Evolutionary conservation across 441 rosid genomes (phyloP), one percentile per base, ranked within the genome.

Genomic region (Eutrema salsugineum): DNA sequence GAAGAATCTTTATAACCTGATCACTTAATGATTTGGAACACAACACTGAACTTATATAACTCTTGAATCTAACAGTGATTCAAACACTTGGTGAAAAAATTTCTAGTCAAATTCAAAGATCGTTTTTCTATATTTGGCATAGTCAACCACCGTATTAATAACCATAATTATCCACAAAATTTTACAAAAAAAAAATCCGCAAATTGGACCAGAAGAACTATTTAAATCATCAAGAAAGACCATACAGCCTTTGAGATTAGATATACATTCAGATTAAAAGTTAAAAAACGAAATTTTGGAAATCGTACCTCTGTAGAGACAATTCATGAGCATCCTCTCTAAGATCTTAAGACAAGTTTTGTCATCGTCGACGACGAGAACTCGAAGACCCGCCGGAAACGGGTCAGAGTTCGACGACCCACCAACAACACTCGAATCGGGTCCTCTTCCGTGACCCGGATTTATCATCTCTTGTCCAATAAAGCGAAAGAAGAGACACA

Each of bases 311-410:
- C 88, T 86, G 68, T 94, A 94, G 44, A 69, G 86, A 54, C 99
- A 94, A 24, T 81, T 84, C 77, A 61, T 74, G 9, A 94, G 92
- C 99, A 91, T 94, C 86, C 82, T 88, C 80, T 90, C 95, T 71
- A 94, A 82, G 81, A 91, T 86, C 91, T 74, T 80, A 39, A 94
- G 97, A 77, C 99, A 94, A 12, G 97, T 88, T 20, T 88, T 92
- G 84, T 94, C 97, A 75, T 94, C 99, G 65, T 90, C 97, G 65
- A 94, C 99, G 50, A 90, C 93, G 42, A 94, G 82, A 8, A 94
- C 99, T 30, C 99, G 80, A 6, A 94, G 75, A 55, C 95, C 95
- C 5, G 73, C 89, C 43, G 97, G 99, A 77, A 94, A 91, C 78
- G 82, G 85, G 76, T 94, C 97, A 40, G 84, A 35, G 65, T 84